Base-by-base conservation (phyloP, 768 basidiomycete genomes). In the Suillus decipiens region DNA sequence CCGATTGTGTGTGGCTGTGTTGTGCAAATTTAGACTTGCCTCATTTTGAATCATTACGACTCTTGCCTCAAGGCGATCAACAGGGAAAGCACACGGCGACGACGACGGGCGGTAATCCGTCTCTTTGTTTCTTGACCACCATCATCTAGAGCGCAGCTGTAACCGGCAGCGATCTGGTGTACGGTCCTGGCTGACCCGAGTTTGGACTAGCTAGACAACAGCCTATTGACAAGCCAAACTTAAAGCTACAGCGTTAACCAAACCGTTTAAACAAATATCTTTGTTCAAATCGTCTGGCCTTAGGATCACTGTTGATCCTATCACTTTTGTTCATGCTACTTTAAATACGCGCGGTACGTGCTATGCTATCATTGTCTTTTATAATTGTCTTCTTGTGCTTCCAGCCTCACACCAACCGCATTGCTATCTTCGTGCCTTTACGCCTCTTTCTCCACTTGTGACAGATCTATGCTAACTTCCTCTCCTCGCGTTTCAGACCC, bases 311-410 rank as follows among this genome's bases (percentile, higher is more conserved):
- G 37, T 59, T 63, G 54, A 48, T 55, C 42, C 56, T 34, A 56
- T 58, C 54, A 17, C 17, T 51, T 53, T 31, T 31, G 55, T 62
- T 60, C 61, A 45, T 65, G 54, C 62, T 71, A 64, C 64, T 62
- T 62, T 64, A 50, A 50, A 50, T 50, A 65, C 70, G 68, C 60
- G 68, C 66, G 72, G 73, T 75, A 60, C 69, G 74, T 67, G 39
- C 15, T 37, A 36, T 41, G 31, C 56, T 59, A 47, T 64, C 37
- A 53, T 64, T 57, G 31, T 57, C 54, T 60, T 37, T 56, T 53
- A 43, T 61, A 57, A 1, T 61, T 48, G 53, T 42, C 60, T 34
- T 51, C 51, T 58, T n/a, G 68, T 71, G 66, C 60, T 55, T 60
- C 31, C 33, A 63, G 66, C 70, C 74, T 72, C 61, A 69, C 68